Conservation (phyloP, 1,284 basidiomycete genomes). For the Coriolopsis trogii region DNA sequence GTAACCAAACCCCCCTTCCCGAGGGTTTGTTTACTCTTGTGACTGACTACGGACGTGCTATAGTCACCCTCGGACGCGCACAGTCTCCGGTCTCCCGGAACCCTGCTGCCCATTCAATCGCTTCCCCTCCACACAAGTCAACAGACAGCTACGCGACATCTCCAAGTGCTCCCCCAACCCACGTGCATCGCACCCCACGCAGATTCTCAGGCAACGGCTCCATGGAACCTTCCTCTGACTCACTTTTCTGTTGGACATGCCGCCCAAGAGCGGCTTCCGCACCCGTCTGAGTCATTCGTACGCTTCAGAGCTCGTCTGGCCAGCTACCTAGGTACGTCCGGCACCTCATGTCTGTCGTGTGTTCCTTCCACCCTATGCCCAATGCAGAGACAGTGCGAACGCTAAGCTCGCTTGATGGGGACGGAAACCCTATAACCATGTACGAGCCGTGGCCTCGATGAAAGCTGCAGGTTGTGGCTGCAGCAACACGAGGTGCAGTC, state of each 20-base stretch:
- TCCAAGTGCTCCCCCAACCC: slow-evolving; percentile 7
- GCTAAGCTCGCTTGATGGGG: slow-evolving; percentile 12
- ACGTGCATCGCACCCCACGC: slow-evolving; percentile 19
- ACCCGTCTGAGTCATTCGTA: slow-evolving; percentile 8
- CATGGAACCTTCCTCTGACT: slow-evolving; percentile 11
- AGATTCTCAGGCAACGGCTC: slow-evolving; percentile 18
- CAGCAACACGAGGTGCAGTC: slow-evolving; percentile 5
- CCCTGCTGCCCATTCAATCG: slow-evolving; percentile 20
- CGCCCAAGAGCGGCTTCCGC: slow-evolving; percentile 10
- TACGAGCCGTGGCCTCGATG: slow-evolving; percentile 14
- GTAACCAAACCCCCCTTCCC: slow-evolving; percentile 20
- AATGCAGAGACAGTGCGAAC: neutral
- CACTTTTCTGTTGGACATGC: slow-evolving; percentile 5
- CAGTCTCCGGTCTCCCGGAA: slow-evolving; percentile 21
- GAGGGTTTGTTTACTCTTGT: slow-evolving; percentile 22
- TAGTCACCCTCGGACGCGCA: slow-evolving; percentile 3
- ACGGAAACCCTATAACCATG: slow-evolving; percentile 18
- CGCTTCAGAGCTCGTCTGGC: slow-evolving; percentile 12
- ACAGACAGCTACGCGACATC: neutral
- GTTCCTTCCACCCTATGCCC: slow-evolving; percentile 20
- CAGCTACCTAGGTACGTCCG: slow-evolving; percentile 2
- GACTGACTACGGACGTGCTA: slow-evolving; percentile 15
- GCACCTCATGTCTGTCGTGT: slow-evolving; percentile 20
- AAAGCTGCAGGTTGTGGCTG: slow-evolving; percentile 11
- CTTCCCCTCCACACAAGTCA: slow-evolving; percentile 3